A percentile compares a stretch with the other conserved stretches of the same genome.
Conservation (phyloP, 768 basidiomycete species). For the Suillus paluster region DNA sequence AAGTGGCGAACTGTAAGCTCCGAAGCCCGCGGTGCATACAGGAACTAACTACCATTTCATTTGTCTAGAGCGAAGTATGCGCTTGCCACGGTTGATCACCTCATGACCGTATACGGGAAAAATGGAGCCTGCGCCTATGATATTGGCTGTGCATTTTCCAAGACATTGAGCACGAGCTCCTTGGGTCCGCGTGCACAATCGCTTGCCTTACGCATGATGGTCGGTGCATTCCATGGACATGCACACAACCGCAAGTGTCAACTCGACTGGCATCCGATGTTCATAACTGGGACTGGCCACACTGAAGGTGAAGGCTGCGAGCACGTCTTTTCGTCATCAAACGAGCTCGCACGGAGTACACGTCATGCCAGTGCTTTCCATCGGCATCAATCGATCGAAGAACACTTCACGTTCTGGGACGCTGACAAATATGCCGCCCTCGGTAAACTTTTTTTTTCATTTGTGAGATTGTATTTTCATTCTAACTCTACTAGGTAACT, state of each 20-base stretch:
- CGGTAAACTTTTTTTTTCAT: conserved; percentile 15
- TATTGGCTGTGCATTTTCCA: conserved; percentile 27
- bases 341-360: conserved; percentile 11
- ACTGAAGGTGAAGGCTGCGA: conserved; percentile 14
- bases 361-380: conserved; percentile 3
- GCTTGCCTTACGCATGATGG: conserved; percentile 15
- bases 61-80: conserved; percentile 24
- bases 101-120: conserved; percentile 19
- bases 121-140: conserved; percentile 27
- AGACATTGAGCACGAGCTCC: conserved; percentile 16
- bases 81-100: conserved; percentile 17
- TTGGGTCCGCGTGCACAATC: conserved; percentile 14
- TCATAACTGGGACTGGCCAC: conserved; percentile 14
- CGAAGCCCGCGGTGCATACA: no score
- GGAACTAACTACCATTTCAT: no score
- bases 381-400: conserved; percentile 18
- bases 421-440: conserved; percentile 24
- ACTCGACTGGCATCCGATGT: conserved; percentile 31
- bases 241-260: conserved; percentile 33
- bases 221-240: conserved; percentile 25
- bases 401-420: conserved; percentile 23
- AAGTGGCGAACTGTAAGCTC: neutral
- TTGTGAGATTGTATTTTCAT: no score
- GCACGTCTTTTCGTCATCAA: conserved; percentile 10
- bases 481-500: neutral